A percentile compares a stretch with the other conserved stretches of the same genome.
Evolutionary conservation across 495 filamentous ascomycete genomes (phyloP).

Genomic region (Amorphotheca resinae): DNA sequence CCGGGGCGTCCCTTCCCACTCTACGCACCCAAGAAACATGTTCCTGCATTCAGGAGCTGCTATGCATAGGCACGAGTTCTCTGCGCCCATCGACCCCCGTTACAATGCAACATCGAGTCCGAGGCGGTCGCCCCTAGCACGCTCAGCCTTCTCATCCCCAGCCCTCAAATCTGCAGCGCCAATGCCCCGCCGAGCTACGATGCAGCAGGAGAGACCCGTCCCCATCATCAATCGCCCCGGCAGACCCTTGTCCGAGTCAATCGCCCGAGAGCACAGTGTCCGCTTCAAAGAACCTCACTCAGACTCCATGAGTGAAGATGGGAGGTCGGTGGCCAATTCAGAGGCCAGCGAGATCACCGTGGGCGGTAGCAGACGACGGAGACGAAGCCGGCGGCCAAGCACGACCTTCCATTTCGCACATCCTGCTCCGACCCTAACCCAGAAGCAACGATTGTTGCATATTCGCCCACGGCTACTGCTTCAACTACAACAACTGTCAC

Average conservation of each 20-base stretch:
- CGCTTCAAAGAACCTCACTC: slow-evolving; percentile 15
- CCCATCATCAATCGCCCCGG: slow-evolving; percentile 4
- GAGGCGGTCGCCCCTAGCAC: slow-evolving; percentile 12
- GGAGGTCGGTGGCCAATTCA: slow-evolving; percentile 17
- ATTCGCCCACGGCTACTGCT: slow-evolving; percentile 20
- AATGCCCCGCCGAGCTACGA: slow-evolving; percentile 6
- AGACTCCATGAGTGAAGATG: slow-evolving; percentile 22
- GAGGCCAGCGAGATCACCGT: slow-evolving; percentile 10
- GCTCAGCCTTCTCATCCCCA: slow-evolving; percentile 20
- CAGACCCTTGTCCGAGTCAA: slow-evolving; percentile 7
- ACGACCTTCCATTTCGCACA: slow-evolving; percentile 17
- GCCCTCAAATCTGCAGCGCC: no score
- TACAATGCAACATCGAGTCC: slow-evolving; percentile 7
- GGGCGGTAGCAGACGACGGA: slow-evolving; percentile 5
- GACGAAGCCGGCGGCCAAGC: slow-evolving; percentile 8
- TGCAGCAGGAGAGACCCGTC: slow-evolving; percentile 13
- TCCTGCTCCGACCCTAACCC: slow-evolving; percentile 18
- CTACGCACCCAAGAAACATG: slow-evolving; percentile 7
- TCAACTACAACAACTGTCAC: slow-evolving; percentile 18
- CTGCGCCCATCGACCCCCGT: slow-evolving; percentile 4
- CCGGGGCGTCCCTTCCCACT: slow-evolving; percentile 9
- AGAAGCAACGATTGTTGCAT: slow-evolving; percentile 17
- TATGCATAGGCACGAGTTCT: slow-evolving; percentile 19
- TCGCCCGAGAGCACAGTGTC: slow-evolving; percentile 13
- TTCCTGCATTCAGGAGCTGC: slow-evolving; percentile 16